These are phyloP conservation scores for Pezicula carpinea DNA, from an alignment of 2,329 filamentous ascomycete genomes.

Conservation along the genomic window DNA sequence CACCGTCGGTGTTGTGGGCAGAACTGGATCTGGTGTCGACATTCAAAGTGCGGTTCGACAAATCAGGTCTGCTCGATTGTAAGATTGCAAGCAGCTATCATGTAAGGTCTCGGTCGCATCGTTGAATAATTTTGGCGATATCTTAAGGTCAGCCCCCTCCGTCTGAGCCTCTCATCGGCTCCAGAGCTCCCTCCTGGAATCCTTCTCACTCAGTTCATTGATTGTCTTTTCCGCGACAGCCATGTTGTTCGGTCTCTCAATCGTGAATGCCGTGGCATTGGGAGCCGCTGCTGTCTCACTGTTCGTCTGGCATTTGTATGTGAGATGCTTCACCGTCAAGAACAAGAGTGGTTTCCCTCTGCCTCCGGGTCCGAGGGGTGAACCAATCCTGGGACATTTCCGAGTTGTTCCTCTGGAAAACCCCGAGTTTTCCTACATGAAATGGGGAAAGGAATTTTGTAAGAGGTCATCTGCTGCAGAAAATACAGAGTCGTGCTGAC, in stretches of 20 bases:
- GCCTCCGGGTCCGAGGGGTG: constrained; percentile 21
- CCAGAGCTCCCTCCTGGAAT: too few species aligned
- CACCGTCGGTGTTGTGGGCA: not conserved
- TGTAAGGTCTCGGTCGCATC: not conserved
- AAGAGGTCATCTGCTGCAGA: not conserved
- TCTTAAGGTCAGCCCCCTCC: not conserved
- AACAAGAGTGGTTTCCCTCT: constrained; percentile 12
- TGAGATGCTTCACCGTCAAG: constrained; percentile 2
- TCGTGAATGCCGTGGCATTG: not conserved
- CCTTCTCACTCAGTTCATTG: too few species aligned
- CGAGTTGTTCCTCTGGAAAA: constrained; percentile 16
- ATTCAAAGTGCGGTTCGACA: not conserved
- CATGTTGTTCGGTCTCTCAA: constrained; percentile 1
- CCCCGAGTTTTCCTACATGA: constrained; percentile 18
- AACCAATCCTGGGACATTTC: constrained; percentile 21
- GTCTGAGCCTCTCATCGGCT: not conserved
- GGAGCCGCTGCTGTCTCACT: not conserved
- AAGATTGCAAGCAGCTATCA: not conserved
- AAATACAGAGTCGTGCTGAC: not conserved
- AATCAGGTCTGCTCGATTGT: not conserved
- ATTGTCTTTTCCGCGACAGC: not conserved
- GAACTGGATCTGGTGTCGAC: not conserved
- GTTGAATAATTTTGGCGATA: not conserved
- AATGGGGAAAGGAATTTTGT: constrained; percentile 22
- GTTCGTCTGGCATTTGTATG: not conserved